Evolutionary conservation across 176 grass and related monocot species (phyloP).

Genomic region (Themeda triandra): DNA sequence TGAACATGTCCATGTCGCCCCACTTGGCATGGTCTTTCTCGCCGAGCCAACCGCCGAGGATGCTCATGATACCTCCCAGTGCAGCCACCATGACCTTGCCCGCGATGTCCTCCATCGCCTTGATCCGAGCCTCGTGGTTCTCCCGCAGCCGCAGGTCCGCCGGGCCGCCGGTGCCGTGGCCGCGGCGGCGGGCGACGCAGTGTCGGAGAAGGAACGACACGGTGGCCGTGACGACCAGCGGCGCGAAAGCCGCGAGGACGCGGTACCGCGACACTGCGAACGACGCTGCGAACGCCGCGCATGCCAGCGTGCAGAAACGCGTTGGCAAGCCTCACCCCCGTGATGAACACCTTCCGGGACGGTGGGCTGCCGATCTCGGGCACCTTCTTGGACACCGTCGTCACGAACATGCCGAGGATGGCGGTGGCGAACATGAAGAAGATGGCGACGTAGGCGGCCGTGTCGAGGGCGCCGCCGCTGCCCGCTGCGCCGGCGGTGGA

Average conservation of each 20-base stretch:
- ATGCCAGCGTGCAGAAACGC: conserved; percentile 9
- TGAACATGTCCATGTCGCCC: background rate
- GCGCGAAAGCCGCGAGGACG: background rate
- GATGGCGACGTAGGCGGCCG: background rate
- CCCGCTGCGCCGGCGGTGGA: too few relatives aligned
- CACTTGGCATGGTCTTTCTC: background rate
- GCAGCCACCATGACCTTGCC: conserved; percentile 1
- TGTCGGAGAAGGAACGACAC: background rate
- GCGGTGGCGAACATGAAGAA: conserved; percentile 19
- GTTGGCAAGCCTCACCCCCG: background rate
- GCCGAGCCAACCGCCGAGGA: background rate
- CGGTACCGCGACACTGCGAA: background rate
- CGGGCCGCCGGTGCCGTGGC: too few relatives aligned
- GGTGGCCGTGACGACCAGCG: background rate
- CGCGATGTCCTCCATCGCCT: conserved; percentile 3
- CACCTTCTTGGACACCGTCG: background rate
- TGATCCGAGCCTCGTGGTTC: background rate
- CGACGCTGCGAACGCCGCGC: background rate
- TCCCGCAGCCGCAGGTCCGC: too few relatives aligned
- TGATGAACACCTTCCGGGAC: too few relatives aligned
- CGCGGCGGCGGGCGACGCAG: background rate
- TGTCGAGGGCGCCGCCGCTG: background rate
- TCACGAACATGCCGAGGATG: background rate
- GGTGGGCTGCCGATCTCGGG: too few relatives aligned
- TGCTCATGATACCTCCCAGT: background rate